These are phyloP conservation scores for Penicillium mononematosum DNA, from an alignment of 495 filamentous ascomycete species.

Conservation along the genomic window DNA sequence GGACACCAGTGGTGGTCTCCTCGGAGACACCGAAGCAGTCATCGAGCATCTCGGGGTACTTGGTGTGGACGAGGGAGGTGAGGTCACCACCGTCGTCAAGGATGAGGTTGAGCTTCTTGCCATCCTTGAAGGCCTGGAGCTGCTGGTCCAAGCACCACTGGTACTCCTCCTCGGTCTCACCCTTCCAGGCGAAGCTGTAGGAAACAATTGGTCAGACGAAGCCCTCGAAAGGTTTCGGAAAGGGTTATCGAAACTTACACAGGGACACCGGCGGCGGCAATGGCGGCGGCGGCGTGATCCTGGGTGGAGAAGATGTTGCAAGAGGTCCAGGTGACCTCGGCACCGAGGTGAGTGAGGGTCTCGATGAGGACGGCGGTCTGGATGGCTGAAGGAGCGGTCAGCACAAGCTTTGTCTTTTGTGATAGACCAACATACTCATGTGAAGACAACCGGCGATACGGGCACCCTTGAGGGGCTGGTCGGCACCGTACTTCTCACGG, in stretches of 20 bases:
- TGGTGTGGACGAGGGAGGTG: constrained; percentile 92
- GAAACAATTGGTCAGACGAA: constrained; percentile 15
- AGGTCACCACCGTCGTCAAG: constrained; percentile 98
- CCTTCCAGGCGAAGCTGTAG: constrained; percentile 92
- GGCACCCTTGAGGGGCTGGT: constrained; percentile 90
- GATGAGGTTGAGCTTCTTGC: constrained; percentile 95
- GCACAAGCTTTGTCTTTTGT: not conserved
- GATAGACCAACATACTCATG: constrained; percentile 69
- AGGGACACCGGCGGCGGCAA: constrained; percentile 88
- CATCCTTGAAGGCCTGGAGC: constrained; percentile 92
- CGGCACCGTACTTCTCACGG: constrained; percentile 80
- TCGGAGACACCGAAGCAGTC: constrained; percentile 98
- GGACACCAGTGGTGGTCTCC: constrained; percentile 99
- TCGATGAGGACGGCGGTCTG: constrained; percentile 99
- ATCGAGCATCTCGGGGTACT: constrained; percentile 96
- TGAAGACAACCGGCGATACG: constrained; percentile 96
- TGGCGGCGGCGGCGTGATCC: constrained; percentile 96
- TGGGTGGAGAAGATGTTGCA: constrained; percentile 99
- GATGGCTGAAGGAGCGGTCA: constrained; percentile 61
- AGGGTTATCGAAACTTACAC: constrained; percentile 59
- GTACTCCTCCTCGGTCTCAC: constrained; percentile 99
- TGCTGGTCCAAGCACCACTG: constrained; percentile 99
- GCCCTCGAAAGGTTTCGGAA: not conserved
- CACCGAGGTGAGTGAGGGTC: constrained; percentile 89
- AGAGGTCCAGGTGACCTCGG: constrained; percentile 92